These are phyloP conservation scores for Penicillium paxilli DNA, from an alignment of 495 filamentous ascomycete genomes.

Conservation along the genomic window DNA sequence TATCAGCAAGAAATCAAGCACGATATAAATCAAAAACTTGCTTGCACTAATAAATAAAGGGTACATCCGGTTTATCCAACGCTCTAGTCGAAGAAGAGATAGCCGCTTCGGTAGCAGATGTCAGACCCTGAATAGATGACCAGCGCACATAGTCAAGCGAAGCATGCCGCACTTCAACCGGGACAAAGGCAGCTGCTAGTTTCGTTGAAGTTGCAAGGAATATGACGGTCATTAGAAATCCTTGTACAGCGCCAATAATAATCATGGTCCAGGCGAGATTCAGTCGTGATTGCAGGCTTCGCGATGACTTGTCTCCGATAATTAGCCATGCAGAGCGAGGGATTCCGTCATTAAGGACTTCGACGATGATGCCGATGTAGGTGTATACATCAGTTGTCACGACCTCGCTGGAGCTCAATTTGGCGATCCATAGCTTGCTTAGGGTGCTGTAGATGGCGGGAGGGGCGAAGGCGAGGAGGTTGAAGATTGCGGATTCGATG, in stretches of 20 bases:
- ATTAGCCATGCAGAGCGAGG: slow-evolving; percentile 68
- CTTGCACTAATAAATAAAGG: slow-evolving; percentile 64
- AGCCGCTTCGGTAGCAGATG: slow-evolving; percentile 63
- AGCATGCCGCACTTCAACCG: slow-evolving; percentile 51
- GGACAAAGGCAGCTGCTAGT: slow-evolving; percentile 65
- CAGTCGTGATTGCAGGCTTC: slow-evolving; percentile 52
- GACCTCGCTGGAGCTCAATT: slow-evolving; percentile 63
- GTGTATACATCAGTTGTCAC: slow-evolving; percentile 68
- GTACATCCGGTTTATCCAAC: slow-evolving; percentile 72
- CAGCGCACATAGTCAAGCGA: slow-evolving; percentile 68
- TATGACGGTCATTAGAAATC: slow-evolving; percentile 60
- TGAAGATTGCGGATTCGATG: slow-evolving; percentile 60
- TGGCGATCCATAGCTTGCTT: slow-evolving; percentile 72
- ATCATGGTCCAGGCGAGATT: slow-evolving; percentile 66
- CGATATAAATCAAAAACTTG: slow-evolving; percentile 66
- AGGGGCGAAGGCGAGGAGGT: slow-evolving; percentile 62
- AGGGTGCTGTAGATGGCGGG: slow-evolving; percentile 71
- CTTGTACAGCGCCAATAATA: slow-evolving; percentile 55
- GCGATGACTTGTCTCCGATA: slow-evolving; percentile 65
- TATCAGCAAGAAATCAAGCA: slow-evolving; percentile 67
- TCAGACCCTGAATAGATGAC: slow-evolving; percentile 58
- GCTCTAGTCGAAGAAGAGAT: slow-evolving; percentile 63
- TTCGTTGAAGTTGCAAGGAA: slow-evolving; percentile 54
- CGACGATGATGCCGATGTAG: slow-evolving; percentile 61
- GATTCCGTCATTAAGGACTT: slow-evolving; percentile 75